Base-by-base conservation (phyloP, 1,139 yeast genomes). In the Zygosaccharomyces sapae region DNA sequence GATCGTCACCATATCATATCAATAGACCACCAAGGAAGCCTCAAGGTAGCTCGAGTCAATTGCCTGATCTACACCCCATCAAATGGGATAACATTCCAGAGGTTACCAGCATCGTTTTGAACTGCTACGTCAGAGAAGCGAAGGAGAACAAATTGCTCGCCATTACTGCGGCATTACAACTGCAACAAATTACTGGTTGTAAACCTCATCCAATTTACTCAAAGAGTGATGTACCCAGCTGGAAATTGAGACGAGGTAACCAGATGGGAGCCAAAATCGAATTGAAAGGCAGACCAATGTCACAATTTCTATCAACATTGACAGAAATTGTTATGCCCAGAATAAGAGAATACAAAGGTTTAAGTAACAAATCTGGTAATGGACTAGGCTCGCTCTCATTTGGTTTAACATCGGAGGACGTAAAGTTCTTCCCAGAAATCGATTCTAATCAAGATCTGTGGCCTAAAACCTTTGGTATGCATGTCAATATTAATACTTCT, bases 291-390 rank as follows among this genome's bases (percentile, higher is more conserved):
- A 77, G 84, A 54, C 87, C 87, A 48, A 86, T 90, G 84, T 71
- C 81, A 47, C 97, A 89, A 69, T 92, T 94, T 63, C 66, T 94
- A 51, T 70, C 85, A 19, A 92, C 98, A 1, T 72, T 94, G 60
- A 80, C 95, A 1, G 98, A 94, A 68, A 73, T 94, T 57, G 98
- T 94, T 25, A 76, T 92, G 58, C 98, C 99, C 43, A 80, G 96
- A 69, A 81, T 90, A 51, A 85, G 95, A 77, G 87, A 90, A 42
- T 92, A 86, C 68, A 71, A 73, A 55, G 97, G 97, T 43, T 75
- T 94, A 47, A 77, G 81, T 42, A 80, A 80, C 66, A 73, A 78
- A 39, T 72, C 92, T 3, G 98, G 98, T 51, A 97, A 90, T 66
- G 74, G 78, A 47, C 77, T 75, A 59, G 99, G 98, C 47, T 87